phyloP scores from a whole-genome alignment of 495 filamentous ascomycete genomes.

The Zalerion maritima region DNA sequence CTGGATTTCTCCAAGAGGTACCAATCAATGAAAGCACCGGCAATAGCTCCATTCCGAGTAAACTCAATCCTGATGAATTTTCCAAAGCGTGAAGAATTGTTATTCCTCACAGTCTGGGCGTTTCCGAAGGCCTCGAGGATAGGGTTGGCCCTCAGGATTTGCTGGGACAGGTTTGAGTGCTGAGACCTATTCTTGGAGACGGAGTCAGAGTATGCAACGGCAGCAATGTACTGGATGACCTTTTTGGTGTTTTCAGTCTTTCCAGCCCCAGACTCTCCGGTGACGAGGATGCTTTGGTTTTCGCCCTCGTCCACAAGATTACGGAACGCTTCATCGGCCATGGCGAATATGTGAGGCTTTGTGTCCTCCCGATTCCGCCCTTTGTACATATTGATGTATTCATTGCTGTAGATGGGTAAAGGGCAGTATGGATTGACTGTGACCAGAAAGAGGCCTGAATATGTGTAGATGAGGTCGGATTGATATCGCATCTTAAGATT shows the following conservation, averaged over 20 bases:
- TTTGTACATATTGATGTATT: slow-evolving; percentile 94
- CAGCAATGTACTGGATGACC: slow-evolving; percentile 96
- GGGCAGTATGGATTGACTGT: slow-evolving; percentile 95
- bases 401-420: slow-evolving; percentile 88
- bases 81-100: slow-evolving; percentile 97
- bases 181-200: slow-evolving; percentile 49
- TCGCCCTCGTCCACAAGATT: slow-evolving; percentile 90
- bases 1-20: slow-evolving; percentile 94
- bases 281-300: slow-evolving; percentile 96
- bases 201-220: slow-evolving; percentile 75
- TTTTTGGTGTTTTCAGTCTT: slow-evolving; percentile 99
- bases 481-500: slow-evolving; percentile 91
- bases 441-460: slow-evolving; percentile 93
- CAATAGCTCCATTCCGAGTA: slow-evolving; percentile 76
- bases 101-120: slow-evolving; percentile 92
- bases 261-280: slow-evolving; percentile 94
- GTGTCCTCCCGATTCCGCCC: slow-evolving; percentile 81
- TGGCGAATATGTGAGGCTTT: slow-evolving; percentile 93
- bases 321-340: slow-evolving; percentile 94
- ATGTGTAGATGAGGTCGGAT: slow-evolving; percentile 95
- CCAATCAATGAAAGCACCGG: slow-evolving; percentile 96
- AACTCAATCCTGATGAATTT: slow-evolving; percentile 99
- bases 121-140: slow-evolving; percentile 98
- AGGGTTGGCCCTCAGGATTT: slow-evolving; percentile 91
- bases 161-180: slow-evolving; percentile 83